Conservation (phyloP, 2,329 filamentous ascomycete genomes). For the Diaporthe citrichinensis region DNA sequence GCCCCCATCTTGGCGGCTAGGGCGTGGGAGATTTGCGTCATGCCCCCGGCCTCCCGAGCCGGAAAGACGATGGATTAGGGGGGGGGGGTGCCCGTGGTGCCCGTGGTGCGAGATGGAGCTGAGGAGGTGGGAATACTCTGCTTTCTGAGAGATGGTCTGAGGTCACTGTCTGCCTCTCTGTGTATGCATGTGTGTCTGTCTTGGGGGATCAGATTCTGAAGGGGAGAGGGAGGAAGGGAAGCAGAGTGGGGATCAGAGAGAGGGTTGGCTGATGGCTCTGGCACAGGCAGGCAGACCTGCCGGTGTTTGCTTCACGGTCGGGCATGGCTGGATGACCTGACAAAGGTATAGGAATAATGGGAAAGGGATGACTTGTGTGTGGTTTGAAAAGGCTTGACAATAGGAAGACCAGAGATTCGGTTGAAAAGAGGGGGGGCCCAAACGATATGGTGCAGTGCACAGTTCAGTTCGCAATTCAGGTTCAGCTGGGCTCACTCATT, state of each 20-base stretch:
- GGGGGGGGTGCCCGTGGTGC: background rate
- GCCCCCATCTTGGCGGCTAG: constrained; percentile 26
- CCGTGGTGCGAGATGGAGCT: background rate
- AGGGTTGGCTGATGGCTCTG: background rate
- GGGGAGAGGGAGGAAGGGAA: background rate
- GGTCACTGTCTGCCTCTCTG: background rate
- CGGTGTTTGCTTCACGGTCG: background rate
- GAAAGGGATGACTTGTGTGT: background rate
- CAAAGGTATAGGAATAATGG: background rate
- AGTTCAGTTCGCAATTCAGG: background rate
- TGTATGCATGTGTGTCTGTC: background rate
- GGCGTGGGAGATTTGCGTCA: constrained; percentile 32
- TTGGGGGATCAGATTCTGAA: background rate
- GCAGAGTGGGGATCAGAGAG: background rate
- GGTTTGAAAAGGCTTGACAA: background rate
- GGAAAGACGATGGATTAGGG: background rate
- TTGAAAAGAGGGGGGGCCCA: constrained; percentile 13
- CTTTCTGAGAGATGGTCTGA: background rate
- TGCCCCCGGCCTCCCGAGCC: constrained; percentile 6
- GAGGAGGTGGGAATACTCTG: background rate
- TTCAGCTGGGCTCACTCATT: constrained; percentile 19
- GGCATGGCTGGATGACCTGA: background rate
- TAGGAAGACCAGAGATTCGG: background rate
- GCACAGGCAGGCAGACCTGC: background rate
- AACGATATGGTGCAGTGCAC: constrained; percentile 5